Conservation (phyloP, 73 alveolate species). For the Tetrahymena elliotti region DNA sequence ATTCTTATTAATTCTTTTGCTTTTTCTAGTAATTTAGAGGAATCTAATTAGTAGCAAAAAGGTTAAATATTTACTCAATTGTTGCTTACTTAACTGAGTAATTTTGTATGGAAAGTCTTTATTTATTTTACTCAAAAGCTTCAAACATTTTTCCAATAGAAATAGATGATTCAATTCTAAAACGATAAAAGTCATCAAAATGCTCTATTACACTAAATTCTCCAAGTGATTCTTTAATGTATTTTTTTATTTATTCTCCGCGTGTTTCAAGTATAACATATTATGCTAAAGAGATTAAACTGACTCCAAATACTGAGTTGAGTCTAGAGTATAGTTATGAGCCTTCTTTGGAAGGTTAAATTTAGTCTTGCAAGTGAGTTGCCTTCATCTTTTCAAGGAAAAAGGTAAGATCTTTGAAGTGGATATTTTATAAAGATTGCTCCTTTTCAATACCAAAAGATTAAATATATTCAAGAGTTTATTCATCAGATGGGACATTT, state of each 20-base stretch:
- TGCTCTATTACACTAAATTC: conserved; percentile 46
- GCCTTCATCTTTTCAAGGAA: not conserved
- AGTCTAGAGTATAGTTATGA: conserved; percentile 33
- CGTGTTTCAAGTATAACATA: conserved; percentile 22
- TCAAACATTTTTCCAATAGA: conserved; percentile 42
- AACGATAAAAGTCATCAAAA: conserved; percentile 43
- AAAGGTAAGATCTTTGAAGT: not conserved
- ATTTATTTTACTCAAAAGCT: conserved; percentile 33
- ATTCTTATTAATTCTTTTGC: not conserved
- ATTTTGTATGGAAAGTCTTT: not conserved
- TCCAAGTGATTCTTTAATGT: conserved; percentile 1
- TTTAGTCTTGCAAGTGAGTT: not conserved
- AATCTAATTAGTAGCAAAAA: conserved; percentile 29
- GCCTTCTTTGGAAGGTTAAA: conserved; percentile 26
- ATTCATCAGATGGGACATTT: conserved; percentile 46
- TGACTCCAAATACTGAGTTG: conserved; percentile 19
- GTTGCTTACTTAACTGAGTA: conserved; percentile 48
- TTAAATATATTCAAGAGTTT: conserved; percentile 28
- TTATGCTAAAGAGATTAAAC: conserved; percentile 16
- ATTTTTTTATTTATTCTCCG: conserved; percentile 19
- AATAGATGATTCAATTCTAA: conserved; percentile 8
- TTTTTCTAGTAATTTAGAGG: not conserved
- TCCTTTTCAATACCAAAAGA: conserved; percentile 24
- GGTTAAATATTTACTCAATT: conserved; percentile 44
- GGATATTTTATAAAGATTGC: not conserved